phyloP scores from a whole-genome alignment of 192 early-diverging fungal species.

The Borealophlyctis nickersoniae region DNA sequence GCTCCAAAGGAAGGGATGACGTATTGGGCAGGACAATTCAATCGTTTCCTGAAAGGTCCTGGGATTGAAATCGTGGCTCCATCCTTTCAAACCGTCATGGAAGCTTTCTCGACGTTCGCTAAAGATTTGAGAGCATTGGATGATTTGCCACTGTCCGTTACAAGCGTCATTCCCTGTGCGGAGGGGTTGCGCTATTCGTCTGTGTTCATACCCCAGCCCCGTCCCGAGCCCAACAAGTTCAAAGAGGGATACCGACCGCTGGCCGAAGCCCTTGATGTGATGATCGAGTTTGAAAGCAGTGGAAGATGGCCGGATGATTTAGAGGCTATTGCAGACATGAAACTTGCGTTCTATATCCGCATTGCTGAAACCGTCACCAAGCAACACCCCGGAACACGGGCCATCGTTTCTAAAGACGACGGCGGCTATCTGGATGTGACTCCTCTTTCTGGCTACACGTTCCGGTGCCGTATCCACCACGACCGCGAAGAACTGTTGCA shows the following conservation, averaged over 20 bases:
- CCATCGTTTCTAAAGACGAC: constrained; percentile 33
- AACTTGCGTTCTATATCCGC: constrained; percentile 79
- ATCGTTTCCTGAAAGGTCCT: constrained; percentile 56
- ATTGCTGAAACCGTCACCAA: constrained; percentile 59
- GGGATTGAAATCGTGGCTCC: constrained; percentile 19
- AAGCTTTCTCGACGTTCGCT: constrained; percentile 64
- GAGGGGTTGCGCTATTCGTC: constrained; percentile 69
- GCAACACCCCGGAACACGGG: constrained; percentile 47
- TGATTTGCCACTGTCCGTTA: constrained; percentile 65
- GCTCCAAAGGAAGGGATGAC: constrained; percentile 29
- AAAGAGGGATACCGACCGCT: constrained; percentile 26
- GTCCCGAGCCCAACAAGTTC: constrained; percentile 7
- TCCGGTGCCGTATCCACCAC: constrained; percentile 75
- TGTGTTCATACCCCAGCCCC: constrained; percentile 73
- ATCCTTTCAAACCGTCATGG: constrained; percentile 65
- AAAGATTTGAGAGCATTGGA: constrained; percentile 62
- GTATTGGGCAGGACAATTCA: constrained; percentile 69
- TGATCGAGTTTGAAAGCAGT: constrained; percentile 81
- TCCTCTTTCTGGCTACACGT: constrained; percentile 66
- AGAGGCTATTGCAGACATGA: constrained; percentile 82
- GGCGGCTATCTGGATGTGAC: constrained; percentile 61
- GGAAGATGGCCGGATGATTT: constrained; percentile 89
- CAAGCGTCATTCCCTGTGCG: constrained; percentile 53
- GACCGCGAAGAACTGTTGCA: constrained; percentile 68
- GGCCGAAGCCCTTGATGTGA: constrained; percentile 54